Evolutionary conservation across 805 yeast genomes (phyloP), one percentile per base, ranked within the genome.

Genomic region (Wickerhamomyces pijperi): DNA sequence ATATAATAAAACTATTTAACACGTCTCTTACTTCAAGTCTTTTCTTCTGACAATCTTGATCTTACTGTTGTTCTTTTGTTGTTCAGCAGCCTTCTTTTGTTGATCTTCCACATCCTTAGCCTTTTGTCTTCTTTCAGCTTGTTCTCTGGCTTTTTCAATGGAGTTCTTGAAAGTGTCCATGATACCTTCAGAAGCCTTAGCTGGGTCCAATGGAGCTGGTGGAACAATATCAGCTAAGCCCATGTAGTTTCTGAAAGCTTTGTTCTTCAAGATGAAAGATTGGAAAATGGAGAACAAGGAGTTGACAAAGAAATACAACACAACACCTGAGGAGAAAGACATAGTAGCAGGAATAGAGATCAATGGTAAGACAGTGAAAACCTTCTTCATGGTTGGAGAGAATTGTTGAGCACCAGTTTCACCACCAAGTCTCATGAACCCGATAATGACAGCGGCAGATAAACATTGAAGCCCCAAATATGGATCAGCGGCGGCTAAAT

Each of bases 321-420:
- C 79, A 28, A 87, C 86, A 31, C 83, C 94, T 2, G 95, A 74
- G 2, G 95, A 80, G 53, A 90, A 70, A 39, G 78, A 72, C 82
- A 82, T 83, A 4, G 97, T 90, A 48, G 90, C 76, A n/a, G 88
- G 77, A 44, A 90, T 79, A 3, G 96, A 86, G 23, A 80, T 63
- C 47, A 87, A 68, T 14, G 97, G 97, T 50, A 86, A 59, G 34
- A 72, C 67, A 32, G 80, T 75, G 65, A 90, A 72, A 18, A 82
- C 58, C 51, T 77, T 80, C 61, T 74, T 76, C 75, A 79, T 69
- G 33, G 69, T 70, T 1, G 85, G 82, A 43, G 74, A 65, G 61
- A 82, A 67, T 39, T 68, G 70, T 38, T 71, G 76, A 28, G 83
- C 79, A 38, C 95, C 97, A 12, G 92, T 82, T 57, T 90, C 97